Evolutionary conservation across 495 filamentous ascomycete species (phyloP).

Genomic region (Daldinia decipiens): DNA sequence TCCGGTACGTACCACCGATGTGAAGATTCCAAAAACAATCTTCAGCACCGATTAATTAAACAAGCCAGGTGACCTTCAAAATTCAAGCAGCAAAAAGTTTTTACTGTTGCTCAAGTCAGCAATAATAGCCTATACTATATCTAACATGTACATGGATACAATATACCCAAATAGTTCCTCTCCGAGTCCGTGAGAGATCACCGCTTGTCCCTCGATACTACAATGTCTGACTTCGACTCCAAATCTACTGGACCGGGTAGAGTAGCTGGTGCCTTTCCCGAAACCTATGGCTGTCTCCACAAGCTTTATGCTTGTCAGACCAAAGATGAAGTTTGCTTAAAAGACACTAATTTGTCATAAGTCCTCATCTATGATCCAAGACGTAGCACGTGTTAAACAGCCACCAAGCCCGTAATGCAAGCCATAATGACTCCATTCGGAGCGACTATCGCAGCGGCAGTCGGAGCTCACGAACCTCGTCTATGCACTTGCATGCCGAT

Average conservation of each 20-base stretch:
- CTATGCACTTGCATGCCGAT: constrained; percentile 38
- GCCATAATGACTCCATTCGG: constrained; percentile 29
- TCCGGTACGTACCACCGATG: background rate
- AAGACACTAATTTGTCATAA: background rate
- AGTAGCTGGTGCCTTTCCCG: background rate
- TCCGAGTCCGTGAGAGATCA: background rate
- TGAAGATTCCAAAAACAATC: background rate
- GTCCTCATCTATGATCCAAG: background rate
- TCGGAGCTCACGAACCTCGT: constrained; percentile 29
- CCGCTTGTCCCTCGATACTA: background rate
- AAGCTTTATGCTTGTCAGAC: background rate
- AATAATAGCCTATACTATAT: background rate
- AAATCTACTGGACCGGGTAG: background rate
- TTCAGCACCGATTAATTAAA: background rate
- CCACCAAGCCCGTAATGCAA: constrained; percentile 12
- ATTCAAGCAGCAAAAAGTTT: background rate
- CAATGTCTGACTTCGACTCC: background rate
- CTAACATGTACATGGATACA: background rate
- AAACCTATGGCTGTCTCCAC: background rate
- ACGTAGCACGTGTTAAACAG: constrained; percentile 3
- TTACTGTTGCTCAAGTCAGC: background rate
- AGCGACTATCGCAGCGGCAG: constrained; percentile 42
- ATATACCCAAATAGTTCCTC: background rate
- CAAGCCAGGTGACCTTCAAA: too few relatives aligned
- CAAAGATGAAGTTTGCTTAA: background rate